phyloP scores from a whole-genome alignment of 164 flowering plant genomes.

The Kingdonia uniflora region DNA sequence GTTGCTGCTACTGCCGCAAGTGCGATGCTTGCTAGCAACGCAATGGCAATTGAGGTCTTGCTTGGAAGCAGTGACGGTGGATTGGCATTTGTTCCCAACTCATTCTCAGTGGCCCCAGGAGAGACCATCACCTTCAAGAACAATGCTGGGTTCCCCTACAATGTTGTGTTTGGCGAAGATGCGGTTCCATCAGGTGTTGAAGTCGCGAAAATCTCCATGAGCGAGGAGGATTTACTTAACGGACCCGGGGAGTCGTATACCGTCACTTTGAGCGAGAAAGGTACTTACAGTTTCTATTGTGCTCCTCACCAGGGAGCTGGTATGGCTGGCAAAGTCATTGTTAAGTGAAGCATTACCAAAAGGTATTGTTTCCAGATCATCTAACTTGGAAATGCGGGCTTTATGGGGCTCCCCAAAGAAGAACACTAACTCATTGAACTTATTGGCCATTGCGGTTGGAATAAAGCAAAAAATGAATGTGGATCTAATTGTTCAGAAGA shows the following conservation, averaged over 20 bases:
- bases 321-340: constrained; percentile 88
- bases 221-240: constrained; percentile 65
- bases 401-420: too few relatives aligned
- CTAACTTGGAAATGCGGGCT: too few relatives aligned
- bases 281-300: constrained; percentile 73
- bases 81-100: constrained; percentile 56
- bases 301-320: constrained; percentile 97
- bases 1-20: constrained; percentile 70
- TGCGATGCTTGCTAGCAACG: constrained; percentile 62
- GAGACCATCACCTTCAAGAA: constrained; percentile 90
- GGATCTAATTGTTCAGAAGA: too few relatives aligned
- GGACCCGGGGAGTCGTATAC: constrained; percentile 59
- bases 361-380: too few relatives aligned
- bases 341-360: constrained; percentile 36
- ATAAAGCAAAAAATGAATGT: too few relatives aligned
- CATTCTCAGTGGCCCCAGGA: constrained; percentile 45
- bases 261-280: constrained; percentile 60
- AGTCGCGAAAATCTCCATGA: constrained; percentile 69
- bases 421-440: too few relatives aligned
- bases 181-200: constrained; percentile 77
- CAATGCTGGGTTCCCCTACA: constrained; percentile 98
- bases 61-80: constrained; percentile 59
- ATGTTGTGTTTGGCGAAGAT: constrained; percentile 81
- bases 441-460: too few relatives aligned
- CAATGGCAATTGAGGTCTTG: constrained; percentile 61